These are phyloP conservation scores for Erysimum pusillum DNA, from an alignment of 441 rosid genomes.

Conservation along the genomic window DNA sequence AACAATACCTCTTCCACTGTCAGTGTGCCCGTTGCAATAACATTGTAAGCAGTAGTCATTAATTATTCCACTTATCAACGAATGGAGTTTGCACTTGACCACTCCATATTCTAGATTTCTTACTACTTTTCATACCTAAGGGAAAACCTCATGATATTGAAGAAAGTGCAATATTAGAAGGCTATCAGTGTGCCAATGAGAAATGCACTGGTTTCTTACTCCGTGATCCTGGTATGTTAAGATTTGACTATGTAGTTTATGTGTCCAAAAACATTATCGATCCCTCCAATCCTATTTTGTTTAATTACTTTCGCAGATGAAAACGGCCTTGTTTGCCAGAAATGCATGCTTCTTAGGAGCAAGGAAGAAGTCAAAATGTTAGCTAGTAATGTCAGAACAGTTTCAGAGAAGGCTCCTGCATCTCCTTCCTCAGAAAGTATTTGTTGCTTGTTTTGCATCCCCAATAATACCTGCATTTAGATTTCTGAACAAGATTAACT, in stretches of 20 bases:
- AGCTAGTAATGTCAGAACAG: slow-evolving; percentile 58
- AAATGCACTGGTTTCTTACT: slow-evolving; percentile 85
- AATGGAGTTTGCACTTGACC: slow-evolving; percentile 17
- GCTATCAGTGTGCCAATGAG: slow-evolving; percentile 78
- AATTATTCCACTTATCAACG: background rate
- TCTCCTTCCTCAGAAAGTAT: slow-evolving; percentile 62
- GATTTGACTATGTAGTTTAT: slow-evolving; percentile 11
- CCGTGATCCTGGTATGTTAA: slow-evolving; percentile 70
- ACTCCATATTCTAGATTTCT: background rate
- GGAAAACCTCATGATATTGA: slow-evolving; percentile 75
- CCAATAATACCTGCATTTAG: slow-evolving; percentile 3
- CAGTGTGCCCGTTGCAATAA: slow-evolving; percentile 74
- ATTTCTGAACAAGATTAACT: slow-evolving; percentile 22
- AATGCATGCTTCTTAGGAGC: slow-evolving; percentile 69
- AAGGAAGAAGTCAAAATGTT: slow-evolving; percentile 73
- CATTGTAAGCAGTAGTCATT: slow-evolving; percentile 56
- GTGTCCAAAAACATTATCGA: slow-evolving; percentile 28
- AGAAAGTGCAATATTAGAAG: slow-evolving; percentile 94
- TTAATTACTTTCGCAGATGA: slow-evolving; percentile 66
- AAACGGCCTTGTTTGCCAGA: slow-evolving; percentile 83
- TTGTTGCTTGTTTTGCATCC: slow-evolving; percentile 48
- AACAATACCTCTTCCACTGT: slow-evolving; percentile 90
- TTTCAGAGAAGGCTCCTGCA: slow-evolving; percentile 54
- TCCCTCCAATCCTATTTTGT: slow-evolving; percentile 1
- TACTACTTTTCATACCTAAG: slow-evolving; percentile 49